A percentile compares a stretch with the other conserved stretches of the same genome.
These are phyloP conservation scores for Camellia lanceoleosa DNA, from an alignment of 148 eudicot species.

Conservation along the genomic window DNA sequence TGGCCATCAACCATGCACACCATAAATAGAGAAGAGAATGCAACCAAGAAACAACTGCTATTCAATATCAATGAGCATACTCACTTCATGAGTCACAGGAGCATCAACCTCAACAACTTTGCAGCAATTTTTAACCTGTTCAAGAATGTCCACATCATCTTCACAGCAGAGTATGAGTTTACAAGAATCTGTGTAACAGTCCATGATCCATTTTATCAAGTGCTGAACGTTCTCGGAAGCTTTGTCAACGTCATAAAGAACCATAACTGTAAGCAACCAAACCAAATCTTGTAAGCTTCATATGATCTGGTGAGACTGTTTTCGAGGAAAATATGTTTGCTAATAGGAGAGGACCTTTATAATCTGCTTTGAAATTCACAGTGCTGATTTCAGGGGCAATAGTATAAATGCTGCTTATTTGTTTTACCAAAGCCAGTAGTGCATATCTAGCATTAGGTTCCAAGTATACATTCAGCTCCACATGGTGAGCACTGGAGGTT, in stretches of 20 bases:
- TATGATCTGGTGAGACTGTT: neutral
- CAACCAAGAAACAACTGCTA: neutral
- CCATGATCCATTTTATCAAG: constrained; percentile 53
- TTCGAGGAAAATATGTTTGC: neutral
- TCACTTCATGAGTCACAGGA: constrained; percentile 48
- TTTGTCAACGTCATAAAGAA: constrained; percentile 49
- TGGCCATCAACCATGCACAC: neutral
- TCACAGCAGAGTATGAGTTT: constrained; percentile 50
- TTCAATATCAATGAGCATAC: constrained; percentile 7
- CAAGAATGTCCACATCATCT: constrained; percentile 43
- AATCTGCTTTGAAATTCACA: constrained; percentile 32
- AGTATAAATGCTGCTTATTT: constrained; percentile 32
- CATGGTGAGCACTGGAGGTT: constrained; percentile 46
- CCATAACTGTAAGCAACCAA: constrained; percentile 34
- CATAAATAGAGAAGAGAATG: neutral
- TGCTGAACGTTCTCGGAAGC: constrained; percentile 42
- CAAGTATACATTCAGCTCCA: constrained; percentile 40
- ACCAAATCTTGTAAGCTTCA: neutral
- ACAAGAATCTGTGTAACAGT: constrained; percentile 47
- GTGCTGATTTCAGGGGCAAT: constrained; percentile 37
- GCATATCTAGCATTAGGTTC: constrained; percentile 44
- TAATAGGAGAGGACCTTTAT: constrained; percentile 29
- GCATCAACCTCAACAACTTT: constrained; percentile 38
- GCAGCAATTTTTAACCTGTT: constrained; percentile 41
- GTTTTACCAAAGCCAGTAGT: constrained; percentile 41